Evolutionary conservation across 1,139 yeast genomes (phyloP).

Genomic region (Saccharomyces hybrid): DNA sequence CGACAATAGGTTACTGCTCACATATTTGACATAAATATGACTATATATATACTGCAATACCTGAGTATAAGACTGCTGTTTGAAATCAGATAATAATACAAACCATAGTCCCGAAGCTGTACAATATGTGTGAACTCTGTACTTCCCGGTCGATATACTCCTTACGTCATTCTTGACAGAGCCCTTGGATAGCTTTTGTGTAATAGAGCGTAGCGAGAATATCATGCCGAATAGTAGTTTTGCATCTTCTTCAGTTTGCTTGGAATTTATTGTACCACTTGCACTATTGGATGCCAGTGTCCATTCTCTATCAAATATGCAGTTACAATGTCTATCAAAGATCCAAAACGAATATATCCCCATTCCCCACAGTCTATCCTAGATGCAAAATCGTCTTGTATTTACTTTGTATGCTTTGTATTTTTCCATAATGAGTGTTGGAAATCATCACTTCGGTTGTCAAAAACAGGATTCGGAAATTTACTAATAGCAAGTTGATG

Average conservation of each 20-base stretch:
- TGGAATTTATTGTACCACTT: constrained; percentile 46
- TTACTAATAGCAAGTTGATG: not conserved
- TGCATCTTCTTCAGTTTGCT: constrained; percentile 56
- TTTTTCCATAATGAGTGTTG: not conserved
- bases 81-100: constrained; percentile 63
- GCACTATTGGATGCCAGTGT: constrained; percentile 28
- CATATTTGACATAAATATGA: constrained; percentile 56
- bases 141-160: constrained; percentile 63
- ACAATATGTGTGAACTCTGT: constrained; percentile 72
- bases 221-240: constrained; percentile 83
- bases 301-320: constrained; percentile 65
- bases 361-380: constrained; percentile 25
- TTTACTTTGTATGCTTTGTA: not conserved
- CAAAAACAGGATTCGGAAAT: not conserved
- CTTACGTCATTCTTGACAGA: constrained; percentile 43
- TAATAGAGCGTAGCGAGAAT: constrained; percentile 68
- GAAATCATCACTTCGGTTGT: not conserved
- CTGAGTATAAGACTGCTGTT: constrained; percentile 50
- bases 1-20: constrained; percentile 48
- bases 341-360: constrained; percentile 76
- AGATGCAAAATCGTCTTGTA: not conserved
- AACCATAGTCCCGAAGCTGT: constrained; percentile 74
- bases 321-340: constrained; percentile 81
- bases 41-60: constrained; percentile 63
- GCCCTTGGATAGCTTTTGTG: constrained; percentile 46